phyloP scores from a whole-genome alignment of 2,329 filamentous ascomycete species.

The Emmonsia crescens region DNA sequence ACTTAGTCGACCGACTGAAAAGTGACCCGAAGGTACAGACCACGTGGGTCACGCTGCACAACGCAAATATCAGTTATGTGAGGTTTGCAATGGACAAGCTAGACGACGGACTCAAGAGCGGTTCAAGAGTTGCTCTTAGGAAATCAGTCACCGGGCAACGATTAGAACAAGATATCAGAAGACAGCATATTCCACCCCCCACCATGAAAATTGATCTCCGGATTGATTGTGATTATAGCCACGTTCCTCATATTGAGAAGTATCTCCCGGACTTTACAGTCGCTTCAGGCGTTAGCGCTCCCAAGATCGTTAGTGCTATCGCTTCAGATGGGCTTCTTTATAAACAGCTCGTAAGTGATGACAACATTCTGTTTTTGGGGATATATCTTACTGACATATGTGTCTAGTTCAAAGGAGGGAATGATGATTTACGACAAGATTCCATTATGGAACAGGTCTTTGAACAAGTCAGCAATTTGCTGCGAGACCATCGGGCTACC shows the following conservation, averaged over 20 bases:
- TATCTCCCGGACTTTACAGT: constrained; percentile 71
- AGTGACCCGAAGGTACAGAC: constrained; percentile 40
- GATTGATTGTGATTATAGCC: constrained; percentile 61
- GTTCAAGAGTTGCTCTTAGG: constrained; percentile 52
- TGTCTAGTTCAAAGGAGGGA: constrained; percentile 71
- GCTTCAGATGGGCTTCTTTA: constrained; percentile 68
- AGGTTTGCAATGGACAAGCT: constrained; percentile 35
- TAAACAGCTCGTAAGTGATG: constrained; percentile 60
- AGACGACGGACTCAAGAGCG: constrained; percentile 56
- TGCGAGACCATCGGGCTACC: constrained; percentile 76
- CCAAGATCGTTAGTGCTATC: constrained; percentile 79
- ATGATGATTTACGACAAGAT: constrained; percentile 92
- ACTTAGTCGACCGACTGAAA: constrained; percentile 52
- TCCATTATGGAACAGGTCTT: constrained; percentile 99
- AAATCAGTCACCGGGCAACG: constrained; percentile 53
- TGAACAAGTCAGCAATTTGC: constrained; percentile 80
- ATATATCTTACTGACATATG: constrained; percentile 9
- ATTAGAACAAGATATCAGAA: constrained; percentile 52
- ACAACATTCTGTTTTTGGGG: background rate
- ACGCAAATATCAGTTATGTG: constrained; percentile 57
- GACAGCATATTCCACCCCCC: constrained; percentile 68
- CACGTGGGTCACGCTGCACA: constrained; percentile 63
- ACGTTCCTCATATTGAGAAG: constrained; percentile 60
- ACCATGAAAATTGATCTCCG: constrained; percentile 76
- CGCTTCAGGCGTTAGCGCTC: constrained; percentile 80